Evolutionary conservation across 192 early-diverging fungal genomes (phyloP), one percentile per base, ranked within the genome.

Genomic region (Coemansia sp.): DNA sequence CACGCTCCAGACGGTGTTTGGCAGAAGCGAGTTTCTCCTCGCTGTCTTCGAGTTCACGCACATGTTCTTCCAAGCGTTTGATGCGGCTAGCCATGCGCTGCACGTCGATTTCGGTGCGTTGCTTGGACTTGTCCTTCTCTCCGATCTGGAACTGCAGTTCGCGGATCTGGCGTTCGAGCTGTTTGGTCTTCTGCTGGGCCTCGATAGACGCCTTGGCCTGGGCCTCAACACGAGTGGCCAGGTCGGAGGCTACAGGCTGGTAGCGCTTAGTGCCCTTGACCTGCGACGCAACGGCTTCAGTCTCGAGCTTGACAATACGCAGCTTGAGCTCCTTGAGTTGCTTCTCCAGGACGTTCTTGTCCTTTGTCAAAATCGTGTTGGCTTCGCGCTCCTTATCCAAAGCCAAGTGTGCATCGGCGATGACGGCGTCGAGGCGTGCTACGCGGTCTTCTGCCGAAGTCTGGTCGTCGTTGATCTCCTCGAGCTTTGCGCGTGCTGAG

Each of bases 131-230:
- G 24, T 95, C 89, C 46, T 80, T 74, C 67, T 95, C 92, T 23
- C 72, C 64, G 8, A 95, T 59, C 54, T 93, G 89, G 73, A 88
- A 89, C 68, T 93, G 91, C 45, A 93, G 70, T 69, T 93, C 90
- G 14, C 89, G 80, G 53, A 93, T 81, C 47, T 82, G 77, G 47
- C 91, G 78, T 55, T 95, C 91, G 28, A 73, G 59, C 64, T 72
- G 60, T 38, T 67, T 67, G 24, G 59, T 30, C 43, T 60, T 72
- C 27, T 68, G 75, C 64, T 72, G 58, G 38, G 57, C 53, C 49
- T 76, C 72, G 9, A 69, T 46, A 5, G 74, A 60, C 25, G 58
- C 54, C 63, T 77, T 70, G 30, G 60, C 62, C 52, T 69, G 64
- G 9, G 62, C 40, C 44, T 78, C 68, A 35, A 67, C 60, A 9